Evolutionary conservation across 2,329 filamentous ascomycete species (phyloP).

Genomic region (Fusarium sp.): DNA sequence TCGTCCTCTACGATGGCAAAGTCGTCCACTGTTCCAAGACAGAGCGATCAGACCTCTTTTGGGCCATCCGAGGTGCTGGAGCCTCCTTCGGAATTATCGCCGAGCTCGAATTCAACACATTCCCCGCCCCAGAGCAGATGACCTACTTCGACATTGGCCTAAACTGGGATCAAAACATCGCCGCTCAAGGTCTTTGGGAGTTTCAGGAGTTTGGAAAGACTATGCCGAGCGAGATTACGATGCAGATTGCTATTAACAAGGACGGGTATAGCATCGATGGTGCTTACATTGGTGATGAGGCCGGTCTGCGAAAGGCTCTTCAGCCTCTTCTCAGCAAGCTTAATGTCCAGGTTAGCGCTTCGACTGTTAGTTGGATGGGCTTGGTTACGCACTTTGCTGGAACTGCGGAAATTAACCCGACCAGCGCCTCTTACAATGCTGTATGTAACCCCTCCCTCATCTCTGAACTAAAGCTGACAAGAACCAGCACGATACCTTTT

Average conservation of each 20-base stretch:
- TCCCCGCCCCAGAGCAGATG: slow-evolving; percentile 33
- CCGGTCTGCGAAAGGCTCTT: slow-evolving; percentile 27
- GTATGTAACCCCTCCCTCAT: slow-evolving; percentile 16
- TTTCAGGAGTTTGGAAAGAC: slow-evolving; percentile 48
- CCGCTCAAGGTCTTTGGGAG: slow-evolving; percentile 34
- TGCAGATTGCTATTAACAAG: slow-evolving; percentile 41
- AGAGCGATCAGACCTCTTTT: slow-evolving; percentile 45
- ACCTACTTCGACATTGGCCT: slow-evolving; percentile 41
- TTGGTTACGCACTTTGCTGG: slow-evolving; percentile 43
- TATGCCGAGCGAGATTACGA: slow-evolving; percentile 45
- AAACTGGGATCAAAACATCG: slow-evolving; percentile 37
- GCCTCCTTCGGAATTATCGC: slow-evolving; percentile 49
- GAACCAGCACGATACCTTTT: slow-evolving; percentile 47
- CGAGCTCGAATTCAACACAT: slow-evolving; percentile 47
- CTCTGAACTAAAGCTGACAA: not conserved
- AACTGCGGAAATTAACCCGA: slow-evolving; percentile 37
- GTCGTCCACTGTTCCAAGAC: slow-evolving; percentile 44
- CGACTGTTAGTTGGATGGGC: slow-evolving; percentile 43
- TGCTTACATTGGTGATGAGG: slow-evolving; percentile 40
- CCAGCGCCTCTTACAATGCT: slow-evolving; percentile 37
- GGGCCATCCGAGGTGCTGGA: slow-evolving; percentile 48
- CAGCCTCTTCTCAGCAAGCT: slow-evolving; percentile 38
- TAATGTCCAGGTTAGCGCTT: slow-evolving; percentile 19
- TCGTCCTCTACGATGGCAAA: slow-evolving; percentile 46
- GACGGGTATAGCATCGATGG: slow-evolving; percentile 42